A percentile compares a stretch with the other conserved stretches of the same genome.
Conservation (phyloP, 2,329 filamentous ascomycete genomes). For the Remersonia thermophila region DNA sequence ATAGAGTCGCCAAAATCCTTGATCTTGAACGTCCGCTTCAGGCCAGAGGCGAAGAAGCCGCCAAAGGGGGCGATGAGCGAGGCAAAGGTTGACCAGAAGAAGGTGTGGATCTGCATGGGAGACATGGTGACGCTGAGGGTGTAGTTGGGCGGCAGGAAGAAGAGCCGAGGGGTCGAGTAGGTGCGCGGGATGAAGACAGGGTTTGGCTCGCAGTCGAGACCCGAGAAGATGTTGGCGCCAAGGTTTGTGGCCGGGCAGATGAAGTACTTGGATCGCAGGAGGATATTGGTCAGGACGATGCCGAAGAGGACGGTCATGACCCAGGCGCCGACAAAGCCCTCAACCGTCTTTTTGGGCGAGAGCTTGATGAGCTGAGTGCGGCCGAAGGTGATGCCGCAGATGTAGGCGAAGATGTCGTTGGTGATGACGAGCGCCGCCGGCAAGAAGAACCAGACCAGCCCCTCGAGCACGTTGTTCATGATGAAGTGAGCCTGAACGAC, state of each 20-base stretch:
- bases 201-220: constrained; percentile 80
- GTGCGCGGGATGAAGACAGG: constrained; percentile 74
- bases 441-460: constrained; percentile 99
- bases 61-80: constrained; percentile 95
- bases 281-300: constrained; percentile 65
- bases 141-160: constrained; percentile 50
- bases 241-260: constrained; percentile 96
- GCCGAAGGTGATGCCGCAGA: constrained; percentile 94
- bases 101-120: constrained; percentile 87
- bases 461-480: constrained; percentile 99
- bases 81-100: constrained; percentile 83
- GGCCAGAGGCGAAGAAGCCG: constrained; percentile 92
- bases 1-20: constrained; percentile 99
- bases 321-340: constrained; percentile 95
- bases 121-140: constrained; percentile 59
- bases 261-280: constrained; percentile 91
- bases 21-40: constrained; percentile 99
- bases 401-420: constrained; percentile 97
- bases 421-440: constrained; percentile 91
- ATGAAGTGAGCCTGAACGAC: constrained; percentile 97
- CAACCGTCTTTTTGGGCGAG: constrained; percentile 97
- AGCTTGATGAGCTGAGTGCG: constrained; percentile 95
- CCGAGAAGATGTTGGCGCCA: constrained; percentile 83
- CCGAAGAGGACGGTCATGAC: constrained; percentile 85
- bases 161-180: constrained; percentile 61